phyloP scores from a whole-genome alignment of 2,329 filamentous ascomycete genomes.

The Tolypocladium inflatum region DNA sequence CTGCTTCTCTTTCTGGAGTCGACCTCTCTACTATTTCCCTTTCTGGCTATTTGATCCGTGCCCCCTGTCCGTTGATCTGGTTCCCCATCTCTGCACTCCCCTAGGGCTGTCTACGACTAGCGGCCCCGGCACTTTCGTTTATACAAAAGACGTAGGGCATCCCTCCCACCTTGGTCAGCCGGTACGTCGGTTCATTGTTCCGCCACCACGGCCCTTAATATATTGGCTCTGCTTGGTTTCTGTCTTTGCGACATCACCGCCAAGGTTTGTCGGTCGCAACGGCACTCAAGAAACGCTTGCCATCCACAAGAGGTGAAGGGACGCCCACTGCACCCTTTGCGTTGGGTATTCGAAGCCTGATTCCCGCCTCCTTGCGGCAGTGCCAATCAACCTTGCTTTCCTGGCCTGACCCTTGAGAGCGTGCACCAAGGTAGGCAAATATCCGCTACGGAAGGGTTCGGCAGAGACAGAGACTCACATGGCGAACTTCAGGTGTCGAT shows the following conservation, averaged over 20 bases:
- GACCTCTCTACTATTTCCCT: conserved; percentile 27
- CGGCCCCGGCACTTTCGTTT: conserved; percentile 16
- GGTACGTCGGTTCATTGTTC: neutral
- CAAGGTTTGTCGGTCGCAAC: neutral
- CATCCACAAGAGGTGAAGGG: neutral
- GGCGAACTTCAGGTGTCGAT: conserved; percentile 1
- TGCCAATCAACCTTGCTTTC: neutral
- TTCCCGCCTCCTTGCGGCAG: neutral
- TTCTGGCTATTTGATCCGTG: conserved; percentile 27
- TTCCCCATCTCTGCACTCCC: conserved; percentile 8
- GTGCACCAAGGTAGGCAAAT: neutral
- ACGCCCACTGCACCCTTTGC: neutral
- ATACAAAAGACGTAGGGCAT: conserved; percentile 16
- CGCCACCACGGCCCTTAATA: neutral
- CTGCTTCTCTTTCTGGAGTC: conserved; percentile 10
- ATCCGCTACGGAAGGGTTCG: neutral
- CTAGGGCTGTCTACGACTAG: conserved; percentile 10
- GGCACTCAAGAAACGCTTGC: neutral
- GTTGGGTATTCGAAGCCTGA: neutral
- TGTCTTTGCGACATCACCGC: neutral
- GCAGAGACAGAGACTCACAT: neutral
- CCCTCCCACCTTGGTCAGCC: conserved; percentile 3
- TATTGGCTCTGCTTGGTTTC: neutral
- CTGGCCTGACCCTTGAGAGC: neutral
- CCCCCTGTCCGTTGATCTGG: conserved; percentile 19